Evolutionary conservation across 345 rosid species (phyloP), one percentile per base, ranked within the genome.

Genomic region (Cardamine chenopodiifolia): DNA sequence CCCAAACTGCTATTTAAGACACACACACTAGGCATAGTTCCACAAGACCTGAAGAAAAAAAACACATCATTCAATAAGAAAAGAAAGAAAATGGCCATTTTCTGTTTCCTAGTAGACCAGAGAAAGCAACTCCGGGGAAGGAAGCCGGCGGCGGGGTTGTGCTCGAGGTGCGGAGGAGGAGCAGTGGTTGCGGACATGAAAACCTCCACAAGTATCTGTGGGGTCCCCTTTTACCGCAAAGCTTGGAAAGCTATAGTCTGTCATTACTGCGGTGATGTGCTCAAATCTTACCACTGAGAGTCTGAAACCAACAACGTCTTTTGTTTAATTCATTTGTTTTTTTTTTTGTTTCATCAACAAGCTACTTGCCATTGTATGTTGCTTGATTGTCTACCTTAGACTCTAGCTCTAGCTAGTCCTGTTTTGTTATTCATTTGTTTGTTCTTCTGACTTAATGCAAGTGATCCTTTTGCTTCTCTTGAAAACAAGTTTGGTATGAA

Each of bases 111-210:
- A 1, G 91, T 95, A 28, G 97, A 95, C 75, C 91, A 95, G 85
- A 89, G 87, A 15, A 80, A 85, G 81, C 79, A 90, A 78, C 89
- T 95, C 31, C 49, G 83, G 25, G 80, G 83, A 53, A 89, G 90
- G 82, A 95, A 90, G 83, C 99, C 97, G 39, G 97, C 90, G 0
- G 97, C 99, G 0, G 97, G 99, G 49, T 76, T 61, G 47, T 92
- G 99, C 86, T 89, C 93, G 5, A 67, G 91, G 81, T 95, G 99
- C 80, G 97, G 99, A 42, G 90, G 89, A 0, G 99, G 97, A 75
- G 99, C 97, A 5, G 90, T 96, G 54, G 96, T 92, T 3, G 99
- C 97, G 2, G 99, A 95, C 80, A 95, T 95, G 92, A 92, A 83
- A 60, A 95, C 97, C 1, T 77, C 87, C 14, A 90, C 96, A 0